A percentile compares a stretch with the other conserved stretches of the same genome.
phyloP scores from a whole-genome alignment of 257 asterid genomes.

The Leonotis leonurus region DNA sequence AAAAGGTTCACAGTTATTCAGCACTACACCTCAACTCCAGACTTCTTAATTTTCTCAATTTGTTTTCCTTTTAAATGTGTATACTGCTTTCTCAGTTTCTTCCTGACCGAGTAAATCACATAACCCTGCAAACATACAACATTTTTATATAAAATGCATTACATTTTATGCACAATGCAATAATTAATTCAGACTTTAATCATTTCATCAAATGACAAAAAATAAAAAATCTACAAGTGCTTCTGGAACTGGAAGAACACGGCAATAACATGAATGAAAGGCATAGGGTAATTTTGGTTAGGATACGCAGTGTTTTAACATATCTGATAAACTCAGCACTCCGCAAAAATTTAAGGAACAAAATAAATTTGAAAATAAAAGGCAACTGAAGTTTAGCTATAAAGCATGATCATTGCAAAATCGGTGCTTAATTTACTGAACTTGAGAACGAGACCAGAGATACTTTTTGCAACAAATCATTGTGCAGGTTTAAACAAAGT shows the following conservation, averaged over 20 bases:
- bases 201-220: neutral
- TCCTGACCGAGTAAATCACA: conserved; percentile 82
- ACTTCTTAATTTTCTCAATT: conserved; percentile 89
- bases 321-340: neutral
- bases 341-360: neutral
- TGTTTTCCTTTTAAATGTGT: conserved; percentile 80
- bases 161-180: neutral
- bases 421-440: neutral
- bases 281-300: neutral
- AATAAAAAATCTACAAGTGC: neutral
- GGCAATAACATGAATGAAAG: neutral
- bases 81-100: conserved; percentile 84
- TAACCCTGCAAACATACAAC: conserved; percentile 59
- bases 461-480: neutral
- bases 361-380: neutral
- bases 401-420: neutral
- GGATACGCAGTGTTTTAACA: neutral
- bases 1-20: neutral
- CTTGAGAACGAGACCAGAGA: neutral
- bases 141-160: neutral
- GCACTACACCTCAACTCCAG: conserved; percentile 72
- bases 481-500: neutral
- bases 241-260: neutral
- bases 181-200: neutral
- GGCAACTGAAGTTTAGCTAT: neutral